These are phyloP conservation scores for Juncus inflexus DNA, from an alignment of 176 grass and related monocot species.

Conservation along the genomic window DNA sequence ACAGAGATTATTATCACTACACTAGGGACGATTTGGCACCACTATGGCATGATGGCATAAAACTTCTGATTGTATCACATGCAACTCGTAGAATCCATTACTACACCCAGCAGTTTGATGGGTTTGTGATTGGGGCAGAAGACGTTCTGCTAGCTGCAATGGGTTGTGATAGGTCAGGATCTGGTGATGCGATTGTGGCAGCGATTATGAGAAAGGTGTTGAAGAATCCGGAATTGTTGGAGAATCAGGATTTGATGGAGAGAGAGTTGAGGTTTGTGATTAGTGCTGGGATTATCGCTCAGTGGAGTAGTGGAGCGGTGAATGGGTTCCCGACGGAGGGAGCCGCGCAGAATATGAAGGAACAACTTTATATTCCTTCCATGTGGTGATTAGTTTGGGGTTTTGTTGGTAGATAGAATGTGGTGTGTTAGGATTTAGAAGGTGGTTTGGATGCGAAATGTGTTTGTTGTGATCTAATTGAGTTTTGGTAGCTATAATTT, in stretches of 20 bases:
- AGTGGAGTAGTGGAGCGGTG: conserved; percentile 80
- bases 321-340: conserved; percentile 89
- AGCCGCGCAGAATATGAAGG: conserved; percentile 80
- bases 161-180: conserved; percentile 83
- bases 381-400: conserved; percentile 50
- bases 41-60: conserved; percentile 75
- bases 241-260: conserved; percentile 72
- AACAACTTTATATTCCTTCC: conserved; percentile 80
- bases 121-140: conserved; percentile 64
- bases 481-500: too few relatives aligned
- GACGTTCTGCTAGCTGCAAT: conserved; percentile 67
- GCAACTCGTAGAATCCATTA: conserved; percentile 85
- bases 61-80: conserved; percentile 64
- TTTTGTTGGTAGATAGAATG: too few relatives aligned
- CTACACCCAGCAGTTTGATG: conserved; percentile 72
- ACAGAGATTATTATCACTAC: conserved; percentile 56
- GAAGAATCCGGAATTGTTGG: conserved; percentile 43
- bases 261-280: conserved; percentile 69
- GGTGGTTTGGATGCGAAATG: too few relatives aligned
- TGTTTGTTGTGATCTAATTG: too few relatives aligned
- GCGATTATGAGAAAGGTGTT: conserved; percentile 64
- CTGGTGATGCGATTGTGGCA: conserved; percentile 82
- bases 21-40: conserved; percentile 65
- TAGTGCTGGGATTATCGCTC: conserved; percentile 86
- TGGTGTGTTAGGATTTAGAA: too few relatives aligned